A percentile compares a stretch with the other conserved stretches of the same genome.
Conservation (phyloP, 352 stramenopile genomes). For the Pythium chondricola region DNA sequence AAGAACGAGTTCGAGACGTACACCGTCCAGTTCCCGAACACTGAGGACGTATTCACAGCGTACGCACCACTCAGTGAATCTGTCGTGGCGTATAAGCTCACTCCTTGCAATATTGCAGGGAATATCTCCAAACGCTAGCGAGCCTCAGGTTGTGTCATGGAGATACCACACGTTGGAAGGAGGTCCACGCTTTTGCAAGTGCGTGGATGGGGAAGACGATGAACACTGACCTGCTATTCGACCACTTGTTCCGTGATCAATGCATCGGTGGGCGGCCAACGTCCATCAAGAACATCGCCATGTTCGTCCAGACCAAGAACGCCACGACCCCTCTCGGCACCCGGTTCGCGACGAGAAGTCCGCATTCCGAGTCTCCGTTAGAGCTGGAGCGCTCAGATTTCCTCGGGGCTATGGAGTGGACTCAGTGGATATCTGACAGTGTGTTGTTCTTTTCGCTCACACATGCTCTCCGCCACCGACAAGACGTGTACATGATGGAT, state of each 20-base stretch:
- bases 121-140: background rate
- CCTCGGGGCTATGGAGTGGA: background rate
- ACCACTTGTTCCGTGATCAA: slow-evolving; percentile 1
- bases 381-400: background rate
- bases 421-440: background rate
- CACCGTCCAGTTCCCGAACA: no score
- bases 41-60: no score
- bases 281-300: background rate
- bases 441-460: background rate
- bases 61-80: no score
- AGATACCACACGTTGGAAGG: background rate
- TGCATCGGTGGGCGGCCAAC: background rate
- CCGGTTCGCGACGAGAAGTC: background rate
- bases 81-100: no score
- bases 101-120: no score
- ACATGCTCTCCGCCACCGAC: background rate
- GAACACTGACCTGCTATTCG: background rate
- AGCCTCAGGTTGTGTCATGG: background rate
- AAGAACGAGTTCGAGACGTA: no score
- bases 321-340: background rate
- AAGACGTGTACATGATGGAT: background rate
- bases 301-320: background rate
- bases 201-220: slow-evolving; percentile 3
- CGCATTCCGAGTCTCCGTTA: background rate
- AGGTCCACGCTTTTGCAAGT: background rate